A percentile compares a stretch with the other conserved stretches of the same genome.
Conservation (phyloP, 805 yeast genomes). For the Suhomyces faveliae region DNA sequence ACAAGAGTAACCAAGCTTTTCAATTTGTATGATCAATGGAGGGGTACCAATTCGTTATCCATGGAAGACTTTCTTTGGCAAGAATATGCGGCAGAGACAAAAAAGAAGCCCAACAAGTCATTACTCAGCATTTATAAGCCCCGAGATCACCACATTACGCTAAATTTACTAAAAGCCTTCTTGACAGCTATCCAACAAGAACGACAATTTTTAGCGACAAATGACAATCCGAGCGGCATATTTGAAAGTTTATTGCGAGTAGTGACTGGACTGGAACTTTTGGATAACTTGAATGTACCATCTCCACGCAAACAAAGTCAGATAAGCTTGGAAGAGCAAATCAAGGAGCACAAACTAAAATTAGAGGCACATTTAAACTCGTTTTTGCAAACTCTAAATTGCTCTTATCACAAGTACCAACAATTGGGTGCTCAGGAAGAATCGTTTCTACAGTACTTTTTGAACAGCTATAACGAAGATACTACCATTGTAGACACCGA, state of each 20-base stretch:
- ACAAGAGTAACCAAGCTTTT: constrained; percentile 29
- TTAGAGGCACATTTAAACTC: constrained; percentile 15
- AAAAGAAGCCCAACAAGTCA: neutral
- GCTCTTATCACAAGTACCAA: constrained; percentile 14
- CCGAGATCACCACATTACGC: constrained; percentile 7
- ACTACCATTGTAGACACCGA: constrained; percentile 23
- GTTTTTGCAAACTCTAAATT: constrained; percentile 22
- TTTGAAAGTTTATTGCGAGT: constrained; percentile 32
- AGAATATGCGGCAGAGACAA: constrained; percentile 12
- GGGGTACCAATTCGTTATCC: neutral
- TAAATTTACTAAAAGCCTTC: constrained; percentile 15
- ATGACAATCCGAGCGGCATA: constrained; percentile 34
- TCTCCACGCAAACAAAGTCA: neutral
- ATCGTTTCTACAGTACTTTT: constrained; percentile 38
- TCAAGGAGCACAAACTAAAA: constrained; percentile 7
- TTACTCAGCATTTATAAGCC: constrained; percentile 9
- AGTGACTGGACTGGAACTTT: constrained; percentile 32
- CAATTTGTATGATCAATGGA: constrained; percentile 15
- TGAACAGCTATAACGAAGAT: constrained; percentile 41
- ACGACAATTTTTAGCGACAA: constrained; percentile 19
- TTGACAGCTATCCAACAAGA: constrained; percentile 15
- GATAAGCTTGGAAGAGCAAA: neutral
- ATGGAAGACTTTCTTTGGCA: constrained; percentile 10
- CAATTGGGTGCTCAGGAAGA: constrained; percentile 7
- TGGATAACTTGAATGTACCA: constrained; percentile 21